A percentile compares a stretch with the other conserved stretches of the same genome.
phyloP scores from a whole-genome alignment of 2,329 filamentous ascomycete genomes.

The Pseudogymnoascus sp. region DNA sequence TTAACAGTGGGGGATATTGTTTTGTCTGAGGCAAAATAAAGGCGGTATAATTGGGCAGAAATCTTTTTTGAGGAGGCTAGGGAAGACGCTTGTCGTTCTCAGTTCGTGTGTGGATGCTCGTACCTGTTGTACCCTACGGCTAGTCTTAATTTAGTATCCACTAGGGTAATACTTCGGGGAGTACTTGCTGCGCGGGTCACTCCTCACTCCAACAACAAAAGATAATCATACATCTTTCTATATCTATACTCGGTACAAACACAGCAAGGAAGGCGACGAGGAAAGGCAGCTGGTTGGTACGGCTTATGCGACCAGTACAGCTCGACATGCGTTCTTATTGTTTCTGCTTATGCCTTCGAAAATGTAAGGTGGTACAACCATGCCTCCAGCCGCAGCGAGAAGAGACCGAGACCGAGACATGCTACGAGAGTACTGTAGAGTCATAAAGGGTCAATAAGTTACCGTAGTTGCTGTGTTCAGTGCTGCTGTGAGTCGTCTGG shows the following conservation, averaged over 20 bases:
- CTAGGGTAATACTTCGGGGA: not conserved
- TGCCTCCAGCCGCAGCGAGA: not conserved
- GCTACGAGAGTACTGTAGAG: not conserved
- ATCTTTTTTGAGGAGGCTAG: constrained; percentile 3
- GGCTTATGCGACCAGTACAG: not conserved
- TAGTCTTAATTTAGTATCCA: not conserved
- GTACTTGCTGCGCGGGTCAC: not conserved
- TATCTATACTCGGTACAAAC: not conserved
- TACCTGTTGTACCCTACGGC: constrained; percentile 1
- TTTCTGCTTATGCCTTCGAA: not conserved
- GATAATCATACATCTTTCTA: too few species aligned
- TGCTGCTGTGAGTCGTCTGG: not conserved
- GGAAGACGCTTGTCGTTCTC: not conserved
- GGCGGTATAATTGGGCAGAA: not conserved
- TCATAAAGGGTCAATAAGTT: not conserved
- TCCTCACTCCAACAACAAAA: not conserved
- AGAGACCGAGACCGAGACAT: not conserved
- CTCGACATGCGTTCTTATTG: not conserved
- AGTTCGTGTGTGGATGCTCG: not conserved
- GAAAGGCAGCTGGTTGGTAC: not conserved
- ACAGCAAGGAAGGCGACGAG: not conserved
- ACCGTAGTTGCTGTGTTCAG: not conserved
- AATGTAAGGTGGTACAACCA: not conserved
- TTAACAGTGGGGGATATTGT: not conserved
- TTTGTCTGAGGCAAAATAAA: not conserved